Percentiles rank a stretch among this genome's conserved stretches.
phyloP scores from a whole-genome alignment of 2,329 filamentous ascomycete species.

The Fusarium euwallaceae region DNA sequence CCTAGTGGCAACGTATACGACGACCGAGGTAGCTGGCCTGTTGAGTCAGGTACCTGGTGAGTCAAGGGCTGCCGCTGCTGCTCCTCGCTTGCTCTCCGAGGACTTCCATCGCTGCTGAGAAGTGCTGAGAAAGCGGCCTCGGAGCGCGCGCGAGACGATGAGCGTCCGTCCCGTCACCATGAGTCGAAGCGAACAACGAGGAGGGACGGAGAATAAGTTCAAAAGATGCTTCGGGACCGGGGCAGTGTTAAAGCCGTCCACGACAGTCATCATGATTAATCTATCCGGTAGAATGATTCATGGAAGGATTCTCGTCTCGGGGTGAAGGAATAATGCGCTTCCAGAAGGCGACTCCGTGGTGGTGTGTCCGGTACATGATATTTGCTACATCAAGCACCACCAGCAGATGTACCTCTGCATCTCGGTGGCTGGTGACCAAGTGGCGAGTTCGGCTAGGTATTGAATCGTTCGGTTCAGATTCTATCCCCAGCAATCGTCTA shows the following conservation, averaged over 20 bases:
- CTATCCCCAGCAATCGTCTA: not conserved
- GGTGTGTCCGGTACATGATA: slow-evolving; percentile 29
- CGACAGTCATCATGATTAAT: not conserved
- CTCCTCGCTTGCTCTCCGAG: slow-evolving; percentile 21
- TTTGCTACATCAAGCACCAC: not conserved
- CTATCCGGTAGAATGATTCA: slow-evolving; percentile 9
- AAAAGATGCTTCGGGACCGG: slow-evolving; percentile 15
- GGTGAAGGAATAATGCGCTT: not conserved
- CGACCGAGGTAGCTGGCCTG: slow-evolving; percentile 26
- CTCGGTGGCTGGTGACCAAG: slow-evolving; percentile 42
- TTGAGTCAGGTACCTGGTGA: slow-evolving; percentile 36
- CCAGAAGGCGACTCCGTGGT: slow-evolving; percentile 29
- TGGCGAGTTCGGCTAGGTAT: slow-evolving; percentile 39
- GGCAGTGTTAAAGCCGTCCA: not conserved
- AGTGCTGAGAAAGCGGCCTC: slow-evolving; percentile 28
- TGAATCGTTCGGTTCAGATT: slow-evolving; percentile 31
- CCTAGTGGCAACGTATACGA: slow-evolving; percentile 17
- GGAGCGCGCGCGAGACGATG: slow-evolving; percentile 18
- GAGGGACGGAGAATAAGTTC: not conserved
- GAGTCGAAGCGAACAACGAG: slow-evolving; percentile 29
- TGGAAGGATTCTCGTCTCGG: not conserved
- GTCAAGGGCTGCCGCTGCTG: slow-evolving; percentile 27
- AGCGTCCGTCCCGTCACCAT: slow-evolving; percentile 9
- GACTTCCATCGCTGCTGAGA: slow-evolving; percentile 11
- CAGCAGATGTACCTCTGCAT: slow-evolving; percentile 28